Conservation (phyloP, 768 basidiomycete species). For the Kwoniella newhampshirensis region DNA sequence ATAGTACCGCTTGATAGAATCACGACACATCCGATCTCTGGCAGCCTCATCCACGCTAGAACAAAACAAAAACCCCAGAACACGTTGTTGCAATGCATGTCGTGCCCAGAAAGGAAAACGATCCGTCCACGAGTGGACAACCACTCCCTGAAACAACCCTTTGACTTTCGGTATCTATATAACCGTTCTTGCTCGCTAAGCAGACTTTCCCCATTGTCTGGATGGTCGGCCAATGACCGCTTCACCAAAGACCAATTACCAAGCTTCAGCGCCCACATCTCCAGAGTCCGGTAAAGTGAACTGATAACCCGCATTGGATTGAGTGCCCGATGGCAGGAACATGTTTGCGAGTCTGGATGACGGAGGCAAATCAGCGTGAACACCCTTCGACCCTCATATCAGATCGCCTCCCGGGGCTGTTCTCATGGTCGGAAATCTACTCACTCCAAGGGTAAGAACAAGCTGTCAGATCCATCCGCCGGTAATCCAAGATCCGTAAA, state of each 20-base stretch:
- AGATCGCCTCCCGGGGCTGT: not conserved
- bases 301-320: constrained; percentile 31
- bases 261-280: constrained; percentile 50
- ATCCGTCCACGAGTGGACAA: too few relatives aligned
- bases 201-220: too few relatives aligned
- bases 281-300: constrained; percentile 45
- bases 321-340: constrained; percentile 45
- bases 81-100: too few relatives aligned
- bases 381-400: not conserved
- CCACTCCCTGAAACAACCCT: too few relatives aligned
- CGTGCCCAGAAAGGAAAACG: too few relatives aligned
- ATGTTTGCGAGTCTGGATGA: constrained; percentile 45
- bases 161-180: too few relatives aligned
- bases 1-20: too few relatives aligned
- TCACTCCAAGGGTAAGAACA: constrained; percentile 63
- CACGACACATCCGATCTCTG: too few relatives aligned
- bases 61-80: too few relatives aligned
- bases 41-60: too few relatives aligned
- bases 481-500: constrained; percentile 86
- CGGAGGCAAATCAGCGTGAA: not conserved
- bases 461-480: constrained; percentile 84
- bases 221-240: too few relatives aligned
- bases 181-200: too few relatives aligned
- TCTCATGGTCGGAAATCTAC: constrained; percentile 5
- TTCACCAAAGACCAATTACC: constrained; percentile 21